phyloP scores from a whole-genome alignment of 192 early-diverging fungal species.

The Mortierella antarctica region DNA sequence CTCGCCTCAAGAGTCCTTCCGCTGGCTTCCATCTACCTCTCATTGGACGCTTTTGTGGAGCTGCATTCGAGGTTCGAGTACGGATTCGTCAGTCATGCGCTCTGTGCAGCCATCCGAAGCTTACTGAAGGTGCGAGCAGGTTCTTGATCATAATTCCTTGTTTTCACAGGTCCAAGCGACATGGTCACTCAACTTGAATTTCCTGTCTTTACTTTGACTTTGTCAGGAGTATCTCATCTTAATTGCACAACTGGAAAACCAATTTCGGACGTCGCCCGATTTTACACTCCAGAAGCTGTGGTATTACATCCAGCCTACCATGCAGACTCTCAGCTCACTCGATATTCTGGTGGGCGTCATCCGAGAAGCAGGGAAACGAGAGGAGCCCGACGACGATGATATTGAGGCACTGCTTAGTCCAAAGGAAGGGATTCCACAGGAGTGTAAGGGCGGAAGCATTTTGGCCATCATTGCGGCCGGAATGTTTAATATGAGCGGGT shows the following conservation, averaged over 20 bases:
- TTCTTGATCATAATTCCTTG: background rate
- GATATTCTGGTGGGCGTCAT: conserved; percentile 59
- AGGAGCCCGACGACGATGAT: conserved; percentile 50
- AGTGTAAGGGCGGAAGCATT: conserved; percentile 81
- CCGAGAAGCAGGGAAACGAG: conserved; percentile 41
- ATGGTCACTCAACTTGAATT: background rate
- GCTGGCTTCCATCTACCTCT: conserved; percentile 77
- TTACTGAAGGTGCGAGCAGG: conserved; percentile 72
- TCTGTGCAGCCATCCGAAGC: conserved; percentile 82
- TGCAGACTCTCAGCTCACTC: conserved; percentile 63
- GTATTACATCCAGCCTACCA: conserved; percentile 87
- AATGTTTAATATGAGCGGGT: conserved; percentile 77
- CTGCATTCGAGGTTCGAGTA: conserved; percentile 79
- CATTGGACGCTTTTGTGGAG: conserved; percentile 82
- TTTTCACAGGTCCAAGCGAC: background rate
- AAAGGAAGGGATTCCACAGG: conserved; percentile 60
- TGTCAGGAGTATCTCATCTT: conserved; percentile 82
- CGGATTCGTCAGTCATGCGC: conserved; percentile 90
- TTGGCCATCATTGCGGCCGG: conserved; percentile 80
- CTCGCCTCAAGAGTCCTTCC: conserved; percentile 85
- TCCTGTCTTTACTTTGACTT: background rate
- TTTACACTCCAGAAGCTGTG: conserved; percentile 95
- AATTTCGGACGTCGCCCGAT: conserved; percentile 70
- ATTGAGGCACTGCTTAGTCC: conserved; percentile 55
- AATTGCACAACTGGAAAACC: conserved; percentile 91